Evolutionary conservation across 192 early-diverging fungal genomes (phyloP), one percentile per base, ranked within the genome.

Genomic region (Mortierella hygrophila): DNA sequence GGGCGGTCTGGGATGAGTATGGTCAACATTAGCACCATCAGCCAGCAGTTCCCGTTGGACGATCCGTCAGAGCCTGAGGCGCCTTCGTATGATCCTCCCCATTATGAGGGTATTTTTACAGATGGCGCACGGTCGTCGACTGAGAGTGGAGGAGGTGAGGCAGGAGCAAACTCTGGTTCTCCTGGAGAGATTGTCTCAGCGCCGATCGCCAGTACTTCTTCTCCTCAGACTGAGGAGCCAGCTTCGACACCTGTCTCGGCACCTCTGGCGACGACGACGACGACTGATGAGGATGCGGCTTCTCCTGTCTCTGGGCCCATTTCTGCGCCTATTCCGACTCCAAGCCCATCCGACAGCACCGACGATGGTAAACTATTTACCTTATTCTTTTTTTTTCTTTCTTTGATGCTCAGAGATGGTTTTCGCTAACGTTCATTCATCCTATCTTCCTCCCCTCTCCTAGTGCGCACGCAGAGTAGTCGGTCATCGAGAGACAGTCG

Each of bases 1-100:
- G 42, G 73, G 1, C n/a, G 84, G 21, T 18, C 18, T 11, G 49
- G 23, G 10, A 81, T 86, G 84, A 86, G 84, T 37, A 86, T 86
- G 84, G 75, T 86, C 18, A 86, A 86, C 16, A 81, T 86, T 37
- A 81, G 84, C 32, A 81, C 79, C 0, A 49, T 81, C 4, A 75
- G 18, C 18, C 84, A 81, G 26, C 84, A 81, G 26, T 77, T 76
- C 37, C 37, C 78, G 1, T 38, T 72, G 68, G 83, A 75, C 37
- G 79, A 77, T 16, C 75, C 84, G 1, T 76, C 79, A 23, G 40
- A 74, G 40, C 84, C 84, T 37, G 84, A 37, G 37, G 84, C 84
- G 16, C 84, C 84, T 1, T 86, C 84, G 0, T 86, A 86, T 26
- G 84, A 86, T 46, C 84, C 84, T 23, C 84, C 84, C 37, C 47